Conservation (phyloP, 495 filamentous ascomycete species). For the Elasticomyces elasticus region DNA sequence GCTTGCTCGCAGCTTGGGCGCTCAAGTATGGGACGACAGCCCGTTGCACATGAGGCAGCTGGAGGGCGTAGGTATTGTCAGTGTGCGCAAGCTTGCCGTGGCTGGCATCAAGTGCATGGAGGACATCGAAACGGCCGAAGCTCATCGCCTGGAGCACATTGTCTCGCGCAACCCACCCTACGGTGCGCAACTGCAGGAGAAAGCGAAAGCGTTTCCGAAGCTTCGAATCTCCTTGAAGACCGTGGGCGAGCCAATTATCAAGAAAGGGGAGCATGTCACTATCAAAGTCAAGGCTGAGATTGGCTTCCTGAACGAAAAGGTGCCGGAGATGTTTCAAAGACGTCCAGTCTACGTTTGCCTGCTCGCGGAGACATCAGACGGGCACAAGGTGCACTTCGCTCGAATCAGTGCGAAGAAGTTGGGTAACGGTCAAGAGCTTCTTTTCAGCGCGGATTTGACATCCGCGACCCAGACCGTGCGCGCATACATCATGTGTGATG, state of each 20-base stretch:
- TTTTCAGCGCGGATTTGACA: constrained; percentile 50
- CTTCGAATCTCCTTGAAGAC: constrained; percentile 50
- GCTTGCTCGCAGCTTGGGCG: constrained; percentile 65
- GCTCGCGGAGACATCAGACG: constrained; percentile 66
- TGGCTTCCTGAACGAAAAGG: constrained; percentile 60
- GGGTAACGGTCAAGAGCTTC: constrained; percentile 49
- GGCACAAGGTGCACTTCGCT: constrained; percentile 64
- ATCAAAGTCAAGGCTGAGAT: constrained; percentile 59
- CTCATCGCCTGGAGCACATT: constrained; percentile 63
- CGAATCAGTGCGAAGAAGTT: constrained; percentile 61
- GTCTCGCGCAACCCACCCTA: constrained; percentile 76
- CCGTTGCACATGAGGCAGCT: constrained; percentile 81
- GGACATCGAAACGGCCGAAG: constrained; percentile 55
- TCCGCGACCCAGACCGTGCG: constrained; percentile 47
- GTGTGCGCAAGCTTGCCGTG: constrained; percentile 64
- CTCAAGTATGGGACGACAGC: constrained; percentile 77
- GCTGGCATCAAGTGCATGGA: constrained; percentile 63
- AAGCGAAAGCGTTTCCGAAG: constrained; percentile 63
- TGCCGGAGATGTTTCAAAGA: constrained; percentile 49
- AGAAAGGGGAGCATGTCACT: constrained; percentile 37
- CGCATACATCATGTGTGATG: constrained; percentile 78
- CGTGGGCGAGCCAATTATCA: constrained; percentile 37
- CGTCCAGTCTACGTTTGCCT: constrained; percentile 61
- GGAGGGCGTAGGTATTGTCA: constrained; percentile 66
- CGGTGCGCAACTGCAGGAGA: constrained; percentile 56